Percentiles rank a stretch among this genome's conserved stretches.
phyloP scores from a whole-genome alignment of 2,329 filamentous ascomycete genomes.

The Aureobasidium sp. region DNA sequence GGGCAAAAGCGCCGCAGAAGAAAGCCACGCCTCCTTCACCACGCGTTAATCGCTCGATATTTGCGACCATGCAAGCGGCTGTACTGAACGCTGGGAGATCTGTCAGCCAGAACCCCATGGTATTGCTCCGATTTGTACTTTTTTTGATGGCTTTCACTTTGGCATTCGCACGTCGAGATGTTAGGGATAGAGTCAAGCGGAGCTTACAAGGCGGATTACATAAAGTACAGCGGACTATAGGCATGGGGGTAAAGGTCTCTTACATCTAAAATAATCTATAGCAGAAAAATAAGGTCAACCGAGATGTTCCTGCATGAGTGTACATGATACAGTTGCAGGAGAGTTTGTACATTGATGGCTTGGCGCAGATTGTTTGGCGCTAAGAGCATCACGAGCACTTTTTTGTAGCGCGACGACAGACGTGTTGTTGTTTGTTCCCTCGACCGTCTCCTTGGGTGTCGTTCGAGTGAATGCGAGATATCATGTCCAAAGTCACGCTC shows the following conservation, averaged over 20 bases:
- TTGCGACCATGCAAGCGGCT: slow-evolving; percentile 43
- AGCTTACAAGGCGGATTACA: slow-evolving; percentile 66
- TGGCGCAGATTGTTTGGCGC: slow-evolving; percentile 10
- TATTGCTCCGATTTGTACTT: slow-evolving; percentile 57
- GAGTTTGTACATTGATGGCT: slow-evolving; percentile 4
- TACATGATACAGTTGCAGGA: background rate
- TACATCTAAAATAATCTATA: slow-evolving; percentile 59
- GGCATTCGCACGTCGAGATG: slow-evolving; percentile 65
- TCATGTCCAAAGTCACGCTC: slow-evolving; percentile 46
- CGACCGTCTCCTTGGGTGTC: background rate
- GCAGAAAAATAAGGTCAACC: background rate
- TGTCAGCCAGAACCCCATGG: slow-evolving; percentile 49
- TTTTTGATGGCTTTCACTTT: slow-evolving; percentile 74
- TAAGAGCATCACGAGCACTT: slow-evolving; percentile 11
- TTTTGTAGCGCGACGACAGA: background rate
- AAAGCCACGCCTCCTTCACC: slow-evolving; percentile 26
- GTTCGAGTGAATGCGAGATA: background rate
- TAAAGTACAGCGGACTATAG: slow-evolving; percentile 76
- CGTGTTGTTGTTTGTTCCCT: background rate
- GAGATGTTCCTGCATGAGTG: background rate
- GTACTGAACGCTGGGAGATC: slow-evolving; percentile 45
- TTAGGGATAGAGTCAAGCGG: slow-evolving; percentile 66
- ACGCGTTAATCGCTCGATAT: slow-evolving; percentile 34
- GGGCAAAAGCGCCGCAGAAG: slow-evolving; percentile 29
- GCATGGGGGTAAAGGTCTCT: slow-evolving; percentile 96